Evolutionary conservation across 345 rosid species (phyloP).

Genomic region (Atalantia buxifolia): DNA sequence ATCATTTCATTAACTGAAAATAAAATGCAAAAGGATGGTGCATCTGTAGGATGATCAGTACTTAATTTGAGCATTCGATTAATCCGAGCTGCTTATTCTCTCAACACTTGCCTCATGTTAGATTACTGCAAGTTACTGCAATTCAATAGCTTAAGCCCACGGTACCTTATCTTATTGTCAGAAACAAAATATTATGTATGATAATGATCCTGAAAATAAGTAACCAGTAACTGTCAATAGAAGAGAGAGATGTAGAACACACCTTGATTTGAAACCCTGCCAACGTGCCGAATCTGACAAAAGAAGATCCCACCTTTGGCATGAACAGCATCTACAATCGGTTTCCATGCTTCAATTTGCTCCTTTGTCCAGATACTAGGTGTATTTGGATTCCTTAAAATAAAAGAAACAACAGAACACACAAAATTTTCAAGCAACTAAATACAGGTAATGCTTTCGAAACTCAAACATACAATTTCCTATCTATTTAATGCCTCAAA

Average conservation of each 20-base stretch:
- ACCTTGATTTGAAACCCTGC: slow-evolving; percentile 67
- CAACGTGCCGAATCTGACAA: slow-evolving; percentile 75
- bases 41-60: neutral
- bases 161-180: neutral
- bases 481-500: no score
- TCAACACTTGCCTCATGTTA: neutral
- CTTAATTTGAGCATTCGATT: neutral
- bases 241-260: neutral
- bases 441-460: neutral
- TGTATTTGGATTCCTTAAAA: slow-evolving; percentile 35
- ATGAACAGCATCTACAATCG: slow-evolving; percentile 82
- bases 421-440: neutral
- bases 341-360: slow-evolving; percentile 87
- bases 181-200: neutral
- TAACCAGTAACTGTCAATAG: neutral
- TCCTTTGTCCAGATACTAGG: slow-evolving; percentile 85
- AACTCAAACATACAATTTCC: neutral
- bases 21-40: neutral
- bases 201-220: neutral
- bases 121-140: neutral
- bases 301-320: slow-evolving; percentile 69
- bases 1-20: neutral
- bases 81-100: neutral
- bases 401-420: neutral
- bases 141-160: neutral